These are phyloP conservation scores for Blumeria hordei DNA, from an alignment of 2,329 filamentous ascomycete genomes.

Conservation along the genomic window DNA sequence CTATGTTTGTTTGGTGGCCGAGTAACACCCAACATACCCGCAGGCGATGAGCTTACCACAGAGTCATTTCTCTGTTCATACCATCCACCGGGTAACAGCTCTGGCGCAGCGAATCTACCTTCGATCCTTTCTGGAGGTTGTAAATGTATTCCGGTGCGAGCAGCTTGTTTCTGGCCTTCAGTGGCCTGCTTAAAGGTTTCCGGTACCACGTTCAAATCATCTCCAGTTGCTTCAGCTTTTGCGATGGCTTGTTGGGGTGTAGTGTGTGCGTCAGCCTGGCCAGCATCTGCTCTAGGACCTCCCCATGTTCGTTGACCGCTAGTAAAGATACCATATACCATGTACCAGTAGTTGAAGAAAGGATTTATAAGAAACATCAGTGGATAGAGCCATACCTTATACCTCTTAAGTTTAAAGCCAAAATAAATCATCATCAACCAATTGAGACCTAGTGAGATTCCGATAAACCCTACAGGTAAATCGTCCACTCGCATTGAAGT, in stretches of 20 bases:
- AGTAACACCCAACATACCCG: conserved; percentile 10
- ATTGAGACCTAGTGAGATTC: conserved; percentile 74
- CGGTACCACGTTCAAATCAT: conserved; percentile 74
- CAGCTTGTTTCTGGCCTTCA: conserved; percentile 24
- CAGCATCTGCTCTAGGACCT: conserved; percentile 74
- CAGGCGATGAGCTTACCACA: conserved; percentile 28
- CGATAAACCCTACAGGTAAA: conserved; percentile 81
- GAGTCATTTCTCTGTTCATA: conserved; percentile 48
- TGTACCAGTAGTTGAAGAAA: conserved; percentile 96
- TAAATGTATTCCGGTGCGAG: conserved; percentile 30
- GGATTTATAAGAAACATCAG: conserved; percentile 90
- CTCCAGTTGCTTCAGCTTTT: conserved; percentile 50
- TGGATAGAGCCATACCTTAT: conserved; percentile 87
- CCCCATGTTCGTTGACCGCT: conserved; percentile 85
- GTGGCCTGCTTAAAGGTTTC: conserved; percentile 51
- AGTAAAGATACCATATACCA: conserved; percentile 22
- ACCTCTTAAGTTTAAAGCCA: conserved; percentile 61
- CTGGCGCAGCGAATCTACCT: conserved; percentile 52
- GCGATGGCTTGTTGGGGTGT: conserved; percentile 69
- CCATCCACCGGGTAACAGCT: conserved; percentile 40
- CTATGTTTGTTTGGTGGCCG: conserved; percentile 22
- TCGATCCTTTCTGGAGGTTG: conserved; percentile 53
- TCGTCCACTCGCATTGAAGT: conserved; percentile 57
- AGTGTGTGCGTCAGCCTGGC: conserved; percentile 48
- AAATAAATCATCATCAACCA: conserved; percentile 96